Base-by-base conservation (phyloP, 345 rosid genomes). In the Erysimum cheiranthoides region DNA sequence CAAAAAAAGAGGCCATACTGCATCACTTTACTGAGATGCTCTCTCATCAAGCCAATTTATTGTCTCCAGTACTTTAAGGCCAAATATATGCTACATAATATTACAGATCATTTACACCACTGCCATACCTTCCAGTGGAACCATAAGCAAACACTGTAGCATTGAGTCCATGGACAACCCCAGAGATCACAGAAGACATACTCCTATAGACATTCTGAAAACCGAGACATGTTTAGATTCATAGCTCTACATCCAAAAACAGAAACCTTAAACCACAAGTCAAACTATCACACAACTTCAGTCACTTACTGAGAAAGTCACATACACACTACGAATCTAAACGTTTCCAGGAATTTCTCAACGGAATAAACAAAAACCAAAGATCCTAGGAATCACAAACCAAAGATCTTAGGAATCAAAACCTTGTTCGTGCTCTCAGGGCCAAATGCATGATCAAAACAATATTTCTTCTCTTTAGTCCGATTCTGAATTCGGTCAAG, bases 131-230 rank as follows among this genome's bases (percentile, higher is more conserved):
- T 82, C 98, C 98, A 34, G 98, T 94, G 14, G 98, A 89, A 77
- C 98, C 98, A 82, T 94, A 90, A 0, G 97, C 98, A 84, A 94
- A 91, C 31, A 94, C 87, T 0, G 98, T 94, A 8, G 97, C 96
- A 65, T 94, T 94, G 56, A 94, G 93, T 66, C 98, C 97, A 63
- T 89, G 93, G 34, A 90, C 93, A 84, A 94, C 91, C 16, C 98
- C 95, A 51, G 95, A 80, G 73, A 94, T 87, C 39, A 84, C 81
- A 34, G 93, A 83, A 61, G 83, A 85, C 83, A 90, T 80, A 84
- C 97, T 73, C 78, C 73, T 76, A 69, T 94, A 94, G 1, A 92
- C 89, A 78, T 85, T 88, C 98, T 94, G 85, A 14, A 61, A 56
- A 50, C 40, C 57, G 59, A 40, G 31, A 65, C 77, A 77, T 46